These are phyloP conservation scores for Penicillium oxalicum DNA, from an alignment of 2,329 filamentous ascomycete genomes.

Conservation along the genomic window DNA sequence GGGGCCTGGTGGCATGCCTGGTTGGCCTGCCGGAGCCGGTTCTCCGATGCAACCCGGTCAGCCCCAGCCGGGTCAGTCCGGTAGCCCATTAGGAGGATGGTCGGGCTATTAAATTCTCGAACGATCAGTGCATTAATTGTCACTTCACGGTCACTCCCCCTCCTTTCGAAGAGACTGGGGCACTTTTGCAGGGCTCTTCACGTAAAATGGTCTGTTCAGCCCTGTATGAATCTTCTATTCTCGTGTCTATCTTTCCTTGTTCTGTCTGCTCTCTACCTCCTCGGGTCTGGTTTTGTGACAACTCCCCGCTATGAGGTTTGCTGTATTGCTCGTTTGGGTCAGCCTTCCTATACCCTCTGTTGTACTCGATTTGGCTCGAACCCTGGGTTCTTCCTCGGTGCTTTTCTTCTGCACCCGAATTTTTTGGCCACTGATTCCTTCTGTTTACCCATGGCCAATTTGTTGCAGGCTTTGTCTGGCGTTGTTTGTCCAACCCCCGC, in stretches of 20 bases:
- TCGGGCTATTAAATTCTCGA: slow-evolving; percentile 30
- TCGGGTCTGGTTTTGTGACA: slow-evolving; percentile 13
- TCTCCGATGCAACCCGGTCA: slow-evolving; percentile 35
- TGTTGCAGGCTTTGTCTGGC: slow-evolving; percentile 11
- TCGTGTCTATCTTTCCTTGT: slow-evolving; percentile 1
- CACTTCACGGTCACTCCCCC: too few species aligned
- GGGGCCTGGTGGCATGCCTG: slow-evolving; percentile 31
- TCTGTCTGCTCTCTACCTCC: slow-evolving; percentile 13
- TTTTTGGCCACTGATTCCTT: slow-evolving; percentile 12
- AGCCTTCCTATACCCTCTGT: slow-evolving; percentile 33
- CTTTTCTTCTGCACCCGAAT: slow-evolving; percentile 3
- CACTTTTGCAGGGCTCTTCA: not conserved
- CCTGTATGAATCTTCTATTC: slow-evolving; percentile 12
- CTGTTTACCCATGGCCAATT: slow-evolving; percentile 1
- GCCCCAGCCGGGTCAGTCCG: slow-evolving; percentile 34
- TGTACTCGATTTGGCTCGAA: slow-evolving; percentile 25
- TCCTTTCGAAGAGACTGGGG: too few species aligned
- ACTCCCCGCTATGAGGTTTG: slow-evolving; percentile 10
- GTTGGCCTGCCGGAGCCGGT: slow-evolving; percentile 33
- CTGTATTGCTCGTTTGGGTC: slow-evolving; percentile 30
- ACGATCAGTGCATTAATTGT: too few species aligned
- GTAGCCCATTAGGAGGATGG: slow-evolving; percentile 34
- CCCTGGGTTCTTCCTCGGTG: slow-evolving; percentile 7
- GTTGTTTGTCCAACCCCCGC: slow-evolving; percentile 4
- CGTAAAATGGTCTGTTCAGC: not conserved